Evolutionary conservation across 345 rosid genomes (phyloP).

Genomic region (Eucalyptus dawsonii): DNA sequence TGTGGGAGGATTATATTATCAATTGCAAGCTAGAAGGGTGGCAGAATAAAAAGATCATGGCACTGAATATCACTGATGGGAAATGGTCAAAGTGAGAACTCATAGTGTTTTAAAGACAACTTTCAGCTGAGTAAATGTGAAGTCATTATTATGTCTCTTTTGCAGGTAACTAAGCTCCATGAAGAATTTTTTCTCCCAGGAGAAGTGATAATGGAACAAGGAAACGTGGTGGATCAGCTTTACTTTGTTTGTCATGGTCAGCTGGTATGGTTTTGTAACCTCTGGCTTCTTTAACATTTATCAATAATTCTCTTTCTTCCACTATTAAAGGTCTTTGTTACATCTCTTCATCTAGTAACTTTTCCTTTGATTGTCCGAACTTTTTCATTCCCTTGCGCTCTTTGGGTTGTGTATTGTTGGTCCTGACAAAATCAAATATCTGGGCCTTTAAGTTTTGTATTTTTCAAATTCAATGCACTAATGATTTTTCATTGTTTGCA

Average conservation of each 20-base stretch:
- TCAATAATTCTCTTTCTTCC: neutral
- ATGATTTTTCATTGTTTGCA: neutral
- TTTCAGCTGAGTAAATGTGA: neutral
- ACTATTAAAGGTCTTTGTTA: neutral
- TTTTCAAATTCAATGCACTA: neutral
- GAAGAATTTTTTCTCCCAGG: slow-evolving; percentile 98
- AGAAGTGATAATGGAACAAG: slow-evolving; percentile 89
- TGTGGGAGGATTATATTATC: neutral
- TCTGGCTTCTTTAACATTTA: neutral
- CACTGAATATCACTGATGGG: neutral
- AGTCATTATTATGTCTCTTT: neutral
- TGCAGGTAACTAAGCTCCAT: slow-evolving; percentile 66
- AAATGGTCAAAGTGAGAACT: neutral
- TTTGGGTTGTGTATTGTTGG: neutral
- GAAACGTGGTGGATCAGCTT: slow-evolving; percentile 79
- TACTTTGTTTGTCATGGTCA: slow-evolving; percentile 86
- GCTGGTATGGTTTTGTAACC: slow-evolving; percentile 39
- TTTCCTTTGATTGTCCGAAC: neutral
- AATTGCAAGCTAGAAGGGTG: neutral
- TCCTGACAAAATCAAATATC: neutral
- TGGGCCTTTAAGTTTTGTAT: neutral
- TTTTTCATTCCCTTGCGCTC: neutral
- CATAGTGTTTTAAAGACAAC: neutral
- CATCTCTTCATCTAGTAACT: neutral
- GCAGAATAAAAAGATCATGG: neutral